Conservation (phyloP, 208 protist species). For the Lotmaria passim region DNA sequence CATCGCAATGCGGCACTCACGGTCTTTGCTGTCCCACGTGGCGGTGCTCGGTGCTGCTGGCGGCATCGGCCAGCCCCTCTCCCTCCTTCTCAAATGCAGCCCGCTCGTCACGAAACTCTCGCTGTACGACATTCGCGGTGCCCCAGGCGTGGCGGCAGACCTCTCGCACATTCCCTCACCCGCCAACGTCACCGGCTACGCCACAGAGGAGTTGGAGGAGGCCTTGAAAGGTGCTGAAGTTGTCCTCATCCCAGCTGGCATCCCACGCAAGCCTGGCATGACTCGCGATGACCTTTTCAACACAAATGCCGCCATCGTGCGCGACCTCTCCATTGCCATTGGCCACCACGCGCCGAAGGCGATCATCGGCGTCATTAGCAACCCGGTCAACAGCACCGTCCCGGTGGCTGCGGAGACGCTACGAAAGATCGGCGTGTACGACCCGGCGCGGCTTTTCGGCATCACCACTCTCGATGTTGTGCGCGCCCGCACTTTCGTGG, state of each 20-base stretch:
- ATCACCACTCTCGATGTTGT: slow-evolving; percentile 93
- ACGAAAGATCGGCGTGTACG: slow-evolving; percentile 86
- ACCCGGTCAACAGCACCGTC: slow-evolving; percentile 96
- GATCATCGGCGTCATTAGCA: slow-evolving; percentile 92
- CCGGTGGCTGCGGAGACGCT: slow-evolving; percentile 93
- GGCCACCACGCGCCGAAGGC: slow-evolving; percentile 89
- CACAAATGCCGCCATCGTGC: slow-evolving; percentile 93
- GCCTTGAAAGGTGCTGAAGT: slow-evolving; percentile 82
- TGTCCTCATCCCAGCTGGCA: slow-evolving; percentile 94
- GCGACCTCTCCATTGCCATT: slow-evolving; percentile 79
- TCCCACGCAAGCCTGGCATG: slow-evolving; percentile 97
- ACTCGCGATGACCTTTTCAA: slow-evolving; percentile 97
- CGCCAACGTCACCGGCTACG: slow-evolving; percentile 77
- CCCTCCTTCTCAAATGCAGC: slow-evolving; percentile 92
- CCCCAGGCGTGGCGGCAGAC: slow-evolving; percentile 88
- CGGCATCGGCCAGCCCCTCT: slow-evolving; percentile 97
- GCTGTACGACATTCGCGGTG: slow-evolving; percentile 92
- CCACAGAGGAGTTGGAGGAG: slow-evolving; percentile 65
- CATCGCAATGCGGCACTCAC: slow-evolving; percentile 26
- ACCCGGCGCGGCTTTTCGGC: slow-evolving; percentile 88
- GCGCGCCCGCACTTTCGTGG: slow-evolving; percentile 80
- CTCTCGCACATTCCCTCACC: slow-evolving; percentile 88
- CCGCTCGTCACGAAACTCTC: slow-evolving; percentile 76
- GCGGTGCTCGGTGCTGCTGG: slow-evolving; percentile 95
- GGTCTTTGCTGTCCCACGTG: slow-evolving; percentile 40